Base-by-base conservation (phyloP, 2,329 filamentous ascomycete genomes). In the Lecanosticta acicola region DNA sequence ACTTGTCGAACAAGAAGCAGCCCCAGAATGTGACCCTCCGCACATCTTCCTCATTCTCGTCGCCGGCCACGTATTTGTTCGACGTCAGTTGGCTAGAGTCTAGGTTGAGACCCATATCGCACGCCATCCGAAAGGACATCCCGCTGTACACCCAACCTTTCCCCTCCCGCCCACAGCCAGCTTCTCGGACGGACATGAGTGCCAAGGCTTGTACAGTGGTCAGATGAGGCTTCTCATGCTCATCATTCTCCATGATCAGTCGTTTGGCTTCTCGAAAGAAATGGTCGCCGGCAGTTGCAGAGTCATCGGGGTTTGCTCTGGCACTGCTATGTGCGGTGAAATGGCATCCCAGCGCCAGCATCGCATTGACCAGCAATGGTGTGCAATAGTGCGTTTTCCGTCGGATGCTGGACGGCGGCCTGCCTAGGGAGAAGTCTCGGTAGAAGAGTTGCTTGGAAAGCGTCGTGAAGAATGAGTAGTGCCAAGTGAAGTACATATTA, bases 71-170 rank as follows among this genome's bases (percentile, higher is more conserved):
- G 17, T 53, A 52, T 32, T 64, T 67, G 49, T 64, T 74, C 5
- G 71, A 69, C 5, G 78, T 76, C 48, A 87, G 76, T 7, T 80
- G 80, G 14, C 80, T 79, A 1, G 85, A 79, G 60, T 95, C 86
- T 14, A 96, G 79, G 60, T 96, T 94, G 43, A 98, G 74, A 0
- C 93, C 93, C 53, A 98, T 79, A 59, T 98, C 93, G 65, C 85
- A 86, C 0, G 90, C 91, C 91, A 98, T 97, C 36, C 93, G 84
- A 65, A 98, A 97, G 60, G 87, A 93, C 87, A 98, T 96, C 40
- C 93, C 91, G 59, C 88, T 95, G 66, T 97, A 97, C 3, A 96
- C 89, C 93, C 93, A 98, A 1, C 93, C 93, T 66, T 93, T 94
- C 32, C 88, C 88, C 68, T 97, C 93, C 34, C 91, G 79, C 0